Percentiles rank a stretch among this genome's conserved stretches.
These are phyloP conservation scores for Tetrahymena elliotti DNA, from an alignment of 73 alveolate genomes.

Conservation along the genomic window DNA sequence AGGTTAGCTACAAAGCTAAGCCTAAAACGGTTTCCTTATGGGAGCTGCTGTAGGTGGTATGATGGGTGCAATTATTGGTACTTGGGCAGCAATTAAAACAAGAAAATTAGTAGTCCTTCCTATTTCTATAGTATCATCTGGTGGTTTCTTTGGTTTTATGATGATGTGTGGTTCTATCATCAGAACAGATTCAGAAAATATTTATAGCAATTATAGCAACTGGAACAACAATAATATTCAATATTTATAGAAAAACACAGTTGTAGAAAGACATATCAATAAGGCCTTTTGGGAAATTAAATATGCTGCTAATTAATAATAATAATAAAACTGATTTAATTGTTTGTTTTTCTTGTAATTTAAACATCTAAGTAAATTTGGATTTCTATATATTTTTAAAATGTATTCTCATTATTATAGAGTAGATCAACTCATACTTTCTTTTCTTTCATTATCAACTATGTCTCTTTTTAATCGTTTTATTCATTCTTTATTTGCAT, in stretches of 20 bases:
- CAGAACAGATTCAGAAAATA: conserved; percentile 8
- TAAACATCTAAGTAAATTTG: no score
- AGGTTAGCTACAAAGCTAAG: conserved; percentile 11
- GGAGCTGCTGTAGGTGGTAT: conserved; percentile 31
- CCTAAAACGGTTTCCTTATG: conserved; percentile 31
- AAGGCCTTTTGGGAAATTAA: background rate
- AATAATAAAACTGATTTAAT: background rate
- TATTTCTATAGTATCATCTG: conserved; percentile 15
- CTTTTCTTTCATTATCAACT: no score
- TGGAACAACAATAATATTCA: background rate
- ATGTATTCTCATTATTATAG: background rate
- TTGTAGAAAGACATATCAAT: background rate
- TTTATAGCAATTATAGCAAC: no score
- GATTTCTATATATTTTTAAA: no score
- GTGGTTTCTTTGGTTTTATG: conserved; percentile 36
- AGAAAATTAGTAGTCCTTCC: conserved; percentile 17
- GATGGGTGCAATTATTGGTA: conserved; percentile 23
- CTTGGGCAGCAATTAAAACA: conserved; percentile 19
- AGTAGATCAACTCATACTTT: background rate
- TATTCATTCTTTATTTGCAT: no score
- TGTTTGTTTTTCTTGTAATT: background rate
- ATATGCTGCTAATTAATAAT: background rate
- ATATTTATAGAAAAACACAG: background rate
- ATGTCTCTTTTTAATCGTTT: no score
- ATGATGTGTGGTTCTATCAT: conserved; percentile 40